Evolutionary conservation across 2,329 filamentous ascomycete species (phyloP).

Genomic region (Rutstroemia sydowiana): DNA sequence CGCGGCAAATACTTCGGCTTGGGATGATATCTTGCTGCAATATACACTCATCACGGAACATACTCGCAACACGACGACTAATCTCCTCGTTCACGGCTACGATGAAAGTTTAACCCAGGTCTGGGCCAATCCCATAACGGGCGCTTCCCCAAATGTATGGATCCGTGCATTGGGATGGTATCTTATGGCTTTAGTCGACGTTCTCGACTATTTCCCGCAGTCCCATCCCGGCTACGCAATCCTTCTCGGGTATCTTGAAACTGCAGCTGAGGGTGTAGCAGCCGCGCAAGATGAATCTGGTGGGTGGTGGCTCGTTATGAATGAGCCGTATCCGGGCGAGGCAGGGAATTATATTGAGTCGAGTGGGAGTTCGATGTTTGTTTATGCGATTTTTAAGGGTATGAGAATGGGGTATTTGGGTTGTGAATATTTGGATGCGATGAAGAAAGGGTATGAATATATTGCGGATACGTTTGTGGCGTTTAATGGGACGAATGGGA

Average conservation of each 20-base stretch:
- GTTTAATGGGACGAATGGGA: conserved; percentile 9
- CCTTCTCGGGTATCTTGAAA: neutral
- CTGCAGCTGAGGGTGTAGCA: neutral
- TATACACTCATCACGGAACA: conserved; percentile 22
- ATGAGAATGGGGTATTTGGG: conserved; percentile 4
- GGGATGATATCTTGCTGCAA: conserved; percentile 26
- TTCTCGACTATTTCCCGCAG: conserved; percentile 27
- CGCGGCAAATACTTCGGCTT: conserved; percentile 24
- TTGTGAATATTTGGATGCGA: conserved; percentile 11
- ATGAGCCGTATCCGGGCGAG: conserved; percentile 4
- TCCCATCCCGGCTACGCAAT: conserved; percentile 10
- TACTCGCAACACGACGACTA: conserved; percentile 19
- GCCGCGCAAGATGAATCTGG: conserved; percentile 1
- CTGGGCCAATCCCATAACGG: conserved; percentile 32
- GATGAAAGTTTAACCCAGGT: conserved; percentile 29
- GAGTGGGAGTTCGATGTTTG: neutral
- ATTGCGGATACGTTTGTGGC: conserved; percentile 18
- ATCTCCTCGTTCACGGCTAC: conserved; percentile 32
- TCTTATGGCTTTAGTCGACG: conserved; percentile 33
- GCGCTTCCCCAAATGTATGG: conserved; percentile 34
- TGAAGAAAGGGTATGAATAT: conserved; percentile 18
- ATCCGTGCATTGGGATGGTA: conserved; percentile 34
- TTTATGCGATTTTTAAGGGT: conserved; percentile 4
- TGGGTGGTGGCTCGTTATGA: conserved; percentile 8
- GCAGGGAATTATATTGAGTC: conserved; percentile 6